These are phyloP conservation scores for Cryphonectria carpinicola DNA, from an alignment of 2,329 filamentous ascomycete species.

Conservation along the genomic window DNA sequence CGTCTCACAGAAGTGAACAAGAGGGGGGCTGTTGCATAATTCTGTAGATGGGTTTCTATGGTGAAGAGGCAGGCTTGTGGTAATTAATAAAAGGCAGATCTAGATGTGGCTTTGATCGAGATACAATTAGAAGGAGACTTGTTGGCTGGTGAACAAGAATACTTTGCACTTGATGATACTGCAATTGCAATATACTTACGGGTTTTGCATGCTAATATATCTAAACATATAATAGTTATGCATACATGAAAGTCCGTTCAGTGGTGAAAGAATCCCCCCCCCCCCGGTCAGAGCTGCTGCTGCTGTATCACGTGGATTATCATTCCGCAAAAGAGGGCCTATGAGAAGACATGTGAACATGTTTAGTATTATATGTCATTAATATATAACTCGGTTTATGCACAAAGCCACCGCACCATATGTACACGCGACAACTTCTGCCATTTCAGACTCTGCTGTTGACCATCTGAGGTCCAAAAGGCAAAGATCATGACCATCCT, in stretches of 20 bases:
- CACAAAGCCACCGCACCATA: not conserved
- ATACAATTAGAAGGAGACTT: not conserved
- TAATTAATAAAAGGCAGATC: not conserved
- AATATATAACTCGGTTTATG: not conserved
- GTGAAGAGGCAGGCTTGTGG: not conserved
- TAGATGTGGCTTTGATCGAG: not conserved
- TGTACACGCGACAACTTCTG: not conserved
- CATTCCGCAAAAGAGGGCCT: too few relatives aligned
- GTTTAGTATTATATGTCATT: not conserved
- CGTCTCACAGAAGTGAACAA: not conserved
- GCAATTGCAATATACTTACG: too few relatives aligned
- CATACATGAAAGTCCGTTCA: too few relatives aligned
- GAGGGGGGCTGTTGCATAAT: not conserved
- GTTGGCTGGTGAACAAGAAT: not conserved
- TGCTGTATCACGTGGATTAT: too few relatives aligned
- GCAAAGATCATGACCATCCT: slow-evolving; percentile 8
- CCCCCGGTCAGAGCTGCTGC: too few relatives aligned
- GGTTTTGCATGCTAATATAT: too few relatives aligned
- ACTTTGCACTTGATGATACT: not conserved
- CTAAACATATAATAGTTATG: too few relatives aligned
- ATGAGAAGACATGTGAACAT: not conserved
- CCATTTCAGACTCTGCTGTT: not conserved
- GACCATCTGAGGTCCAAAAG: not conserved
- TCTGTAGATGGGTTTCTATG: not conserved
- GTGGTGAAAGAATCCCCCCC: too few relatives aligned